Base-by-base conservation (phyloP, 179 eudicot genomes). In the Spergularia azorica region DNA sequence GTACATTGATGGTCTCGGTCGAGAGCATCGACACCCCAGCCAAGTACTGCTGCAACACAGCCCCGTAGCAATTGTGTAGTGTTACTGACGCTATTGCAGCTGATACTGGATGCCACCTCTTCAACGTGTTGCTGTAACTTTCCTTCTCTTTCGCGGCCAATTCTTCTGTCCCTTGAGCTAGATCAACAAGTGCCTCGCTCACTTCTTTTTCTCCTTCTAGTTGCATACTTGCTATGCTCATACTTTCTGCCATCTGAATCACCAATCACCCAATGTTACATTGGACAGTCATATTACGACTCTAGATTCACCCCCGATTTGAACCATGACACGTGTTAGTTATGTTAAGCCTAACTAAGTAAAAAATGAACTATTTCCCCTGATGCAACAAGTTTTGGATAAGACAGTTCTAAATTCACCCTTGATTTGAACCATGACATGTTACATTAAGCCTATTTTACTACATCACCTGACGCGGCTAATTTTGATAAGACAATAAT, bases 31-130 rank as follows among this genome's bases (percentile, higher is more conserved):
- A 64, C 9, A 82, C 81, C 13, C 89, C 86, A 0, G 85, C 74
- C 46, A 95, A 67, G 79, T 81, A 95, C 59, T 90, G 97, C 77
- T 81, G 91, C 74, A 95, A 60, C 64, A 93, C 76, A 39, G 84
- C 80, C 21, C 95, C 97, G 67, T 89, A 95, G 83, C 98, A 93
- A 39, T 82, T 76, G 65, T 95, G 99, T 6, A 95, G 84, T 2
- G 93, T 91, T 60, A 91, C 90, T 0, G 95, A 86, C 14, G 97
- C 97, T 46, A 90, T 91, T 60, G 93, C 98, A 5, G 94, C 93
- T 9, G 99, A 80, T 39, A 89, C 85, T 6, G 98, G 89, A 73
- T 91, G 95, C 99, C 97, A 95, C 77, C 83, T 93, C 86, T 88
- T 95, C 38, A 95, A 74, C 4, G 84, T 73, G 63, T 85, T 85